These are phyloP conservation scores for Penicillium subrubescens DNA, from an alignment of 495 filamentous ascomycete genomes.

Conservation along the genomic window DNA sequence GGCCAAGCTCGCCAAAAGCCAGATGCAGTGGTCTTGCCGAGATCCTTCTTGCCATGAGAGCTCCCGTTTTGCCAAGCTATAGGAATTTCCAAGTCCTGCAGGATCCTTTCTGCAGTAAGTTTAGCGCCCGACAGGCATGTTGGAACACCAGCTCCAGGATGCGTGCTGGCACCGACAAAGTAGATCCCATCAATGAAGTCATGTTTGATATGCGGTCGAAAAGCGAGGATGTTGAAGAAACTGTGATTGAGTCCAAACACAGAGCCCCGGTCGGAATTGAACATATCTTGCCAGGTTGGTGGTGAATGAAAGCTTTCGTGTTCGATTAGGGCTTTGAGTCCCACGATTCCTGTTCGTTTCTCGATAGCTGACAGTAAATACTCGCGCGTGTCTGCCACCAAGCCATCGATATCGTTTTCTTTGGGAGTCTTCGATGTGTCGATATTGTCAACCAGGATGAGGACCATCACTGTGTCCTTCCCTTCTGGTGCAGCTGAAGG, in stretches of 20 bases:
- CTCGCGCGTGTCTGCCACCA: neutral
- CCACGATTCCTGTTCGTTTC: conserved; percentile 10
- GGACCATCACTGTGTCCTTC: conserved; percentile 60
- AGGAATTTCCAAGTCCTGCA: conserved; percentile 26
- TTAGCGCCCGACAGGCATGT: conserved; percentile 66
- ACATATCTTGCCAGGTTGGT: conserved; percentile 56
- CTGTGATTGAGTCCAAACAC: conserved; percentile 66
- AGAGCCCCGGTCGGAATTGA: conserved; percentile 70
- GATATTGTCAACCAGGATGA: conserved; percentile 68
- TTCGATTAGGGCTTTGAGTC: conserved; percentile 48
- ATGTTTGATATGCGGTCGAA: conserved; percentile 60
- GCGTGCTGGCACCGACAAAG: conserved; percentile 70
- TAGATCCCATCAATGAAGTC: conserved; percentile 49
- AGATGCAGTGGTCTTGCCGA: neutral
- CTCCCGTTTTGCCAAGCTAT: neutral
- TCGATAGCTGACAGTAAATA: conserved; percentile 1
- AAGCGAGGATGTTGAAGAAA: conserved; percentile 70
- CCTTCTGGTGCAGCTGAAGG: conserved; percentile 60
- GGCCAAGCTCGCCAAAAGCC: neutral
- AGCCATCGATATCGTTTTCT: neutral
- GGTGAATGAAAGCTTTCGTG: conserved; percentile 64
- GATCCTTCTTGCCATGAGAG: neutral
- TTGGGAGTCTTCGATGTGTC: conserved; percentile 13
- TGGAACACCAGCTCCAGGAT: conserved; percentile 72
- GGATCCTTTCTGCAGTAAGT: conserved; percentile 60